Base-by-base conservation (phyloP, 2,329 filamentous ascomycete species). In the Aspergillus proliferans region DNA sequence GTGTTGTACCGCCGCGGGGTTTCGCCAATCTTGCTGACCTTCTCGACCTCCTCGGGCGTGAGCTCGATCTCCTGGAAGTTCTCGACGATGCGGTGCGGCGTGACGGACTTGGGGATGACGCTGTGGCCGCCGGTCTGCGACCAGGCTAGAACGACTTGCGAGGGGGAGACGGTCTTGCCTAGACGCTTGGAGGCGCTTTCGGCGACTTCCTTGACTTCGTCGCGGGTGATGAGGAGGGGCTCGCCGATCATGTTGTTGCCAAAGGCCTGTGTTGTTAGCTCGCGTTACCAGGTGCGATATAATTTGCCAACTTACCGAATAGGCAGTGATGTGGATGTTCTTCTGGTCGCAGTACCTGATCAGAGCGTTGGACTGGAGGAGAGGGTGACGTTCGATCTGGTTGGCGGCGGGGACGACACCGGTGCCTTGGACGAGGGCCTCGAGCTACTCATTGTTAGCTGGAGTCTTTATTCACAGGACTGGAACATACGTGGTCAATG, bases 321-420 rank as follows among this genome's bases (percentile, higher is more conserved):
- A 86, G 4, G 82, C 82, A 58, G 81, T 78, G 43, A 85, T 65
- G 51, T 80, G 71, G 53, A 86, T 85, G 52, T 73, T 73, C 64
- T 84, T 78, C 54, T 74, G 64, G 47, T 77, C 67, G 68, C 77
- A 82, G 66, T 77, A 82, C 12, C 76, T 70, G 6, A 84, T 65
- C 24, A 87, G 68, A 15, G 78, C 72, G 2, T 70, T 69, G 61
- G 81, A 84, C 62, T 85, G 84, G 9, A 87, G 73, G 58, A 84
- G 85, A 2, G 84, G 82, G 64, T 87, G 83, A 46, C 81, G 81
- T 64, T 87, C 84, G 54, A 87, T 81, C 68, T 87, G 84, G 68
- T 87, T 86, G 57, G 79, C 77, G 2, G 80, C 80, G 1, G 84
- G 84, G 1, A 81, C 71, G 56, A 87, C 76, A 39, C 67, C 67